Evolutionary conservation across 2,329 filamentous ascomycete species (phyloP).

Genomic region (Fusarium nygamai): DNA sequence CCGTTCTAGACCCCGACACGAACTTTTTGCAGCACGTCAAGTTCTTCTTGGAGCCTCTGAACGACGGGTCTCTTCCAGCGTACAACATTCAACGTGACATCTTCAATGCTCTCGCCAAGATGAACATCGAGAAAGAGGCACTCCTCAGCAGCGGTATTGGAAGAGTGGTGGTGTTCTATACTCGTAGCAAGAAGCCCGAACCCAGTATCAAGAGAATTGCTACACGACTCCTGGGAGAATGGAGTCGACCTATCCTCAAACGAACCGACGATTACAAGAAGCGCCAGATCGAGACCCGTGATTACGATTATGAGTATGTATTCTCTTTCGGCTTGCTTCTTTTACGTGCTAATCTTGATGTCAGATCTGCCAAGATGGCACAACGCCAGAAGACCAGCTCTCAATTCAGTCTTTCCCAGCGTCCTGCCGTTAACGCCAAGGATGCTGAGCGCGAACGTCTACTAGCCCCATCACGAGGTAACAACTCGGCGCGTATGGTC

Average conservation of each 20-base stretch:
- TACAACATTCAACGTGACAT: slow-evolving; percentile 98
- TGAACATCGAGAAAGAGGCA: slow-evolving; percentile 91
- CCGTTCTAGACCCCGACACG: slow-evolving; percentile 91
- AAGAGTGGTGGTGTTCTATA: slow-evolving; percentile 97
- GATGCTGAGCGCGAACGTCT: slow-evolving; percentile 67
- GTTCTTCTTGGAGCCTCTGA: slow-evolving; percentile 95
- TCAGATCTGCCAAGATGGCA: slow-evolving; percentile 63
- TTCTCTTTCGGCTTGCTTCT: background rate
- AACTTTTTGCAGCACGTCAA: slow-evolving; percentile 95
- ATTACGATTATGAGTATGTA: slow-evolving; percentile 70
- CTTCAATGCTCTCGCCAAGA: slow-evolving; percentile 79
- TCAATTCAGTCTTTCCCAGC: slow-evolving; percentile 62
- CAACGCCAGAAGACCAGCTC: slow-evolving; percentile 60
- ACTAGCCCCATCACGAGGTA: slow-evolving; percentile 63
- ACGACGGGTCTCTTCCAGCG: slow-evolving; percentile 91
- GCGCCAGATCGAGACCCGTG: slow-evolving; percentile 71
- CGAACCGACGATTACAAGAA: slow-evolving; percentile 96
- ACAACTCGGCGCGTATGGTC: slow-evolving; percentile 66
- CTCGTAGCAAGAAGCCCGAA: slow-evolving; percentile 91
- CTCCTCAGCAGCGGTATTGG: slow-evolving; percentile 92
- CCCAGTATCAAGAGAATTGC: slow-evolving; percentile 91
- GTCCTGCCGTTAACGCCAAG: slow-evolving; percentile 54
- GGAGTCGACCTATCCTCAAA: slow-evolving; percentile 94
- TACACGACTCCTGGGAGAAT: slow-evolving; percentile 91
- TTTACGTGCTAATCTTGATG: slow-evolving; percentile 24